Evolutionary conservation across 257 asterid genomes (phyloP).

Genomic region (Fraxinus anomala): DNA sequence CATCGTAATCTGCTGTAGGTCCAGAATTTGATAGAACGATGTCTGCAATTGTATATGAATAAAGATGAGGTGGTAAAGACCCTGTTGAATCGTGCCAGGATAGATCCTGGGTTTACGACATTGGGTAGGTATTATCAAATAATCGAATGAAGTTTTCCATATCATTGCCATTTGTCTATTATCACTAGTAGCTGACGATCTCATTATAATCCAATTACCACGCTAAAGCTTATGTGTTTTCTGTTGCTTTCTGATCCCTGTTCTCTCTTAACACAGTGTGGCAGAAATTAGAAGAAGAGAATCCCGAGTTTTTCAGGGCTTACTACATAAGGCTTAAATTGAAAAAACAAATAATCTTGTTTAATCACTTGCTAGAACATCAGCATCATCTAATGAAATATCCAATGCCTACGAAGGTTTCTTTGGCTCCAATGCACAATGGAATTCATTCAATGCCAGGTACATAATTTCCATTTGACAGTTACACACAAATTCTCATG

Average conservation of each 20-base stretch:
- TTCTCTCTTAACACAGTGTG: conserved; percentile 58
- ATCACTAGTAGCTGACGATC: conserved; percentile 6
- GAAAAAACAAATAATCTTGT: conserved; percentile 89
- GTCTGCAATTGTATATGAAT: conserved; percentile 91
- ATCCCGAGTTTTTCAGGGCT: conserved; percentile 86
- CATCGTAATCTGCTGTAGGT: conserved; percentile 56
- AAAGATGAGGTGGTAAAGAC: conserved; percentile 94
- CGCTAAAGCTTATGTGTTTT: neutral
- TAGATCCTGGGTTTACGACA: conserved; percentile 97
- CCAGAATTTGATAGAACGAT: conserved; percentile 89
- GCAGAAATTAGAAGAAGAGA: conserved; percentile 98
- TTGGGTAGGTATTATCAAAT: conserved; percentile 55
- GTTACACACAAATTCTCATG: neutral
- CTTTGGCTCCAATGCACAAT: conserved; percentile 80
- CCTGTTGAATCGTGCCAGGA: conserved; percentile 86
- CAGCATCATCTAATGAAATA: conserved; percentile 80
- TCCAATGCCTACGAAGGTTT: conserved; percentile 76
- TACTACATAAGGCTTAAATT: conserved; percentile 90
- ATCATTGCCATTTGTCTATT: neutral
- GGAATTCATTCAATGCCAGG: conserved; percentile 89
- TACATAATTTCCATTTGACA: conserved; percentile 28
- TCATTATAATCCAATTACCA: neutral
- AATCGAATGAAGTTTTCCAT: neutral
- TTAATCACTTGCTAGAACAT: conserved; percentile 89
- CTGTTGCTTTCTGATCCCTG: neutral